Conservation (phyloP, 495 filamentous ascomycete genomes). For the Tuber melanosporum region DNA sequence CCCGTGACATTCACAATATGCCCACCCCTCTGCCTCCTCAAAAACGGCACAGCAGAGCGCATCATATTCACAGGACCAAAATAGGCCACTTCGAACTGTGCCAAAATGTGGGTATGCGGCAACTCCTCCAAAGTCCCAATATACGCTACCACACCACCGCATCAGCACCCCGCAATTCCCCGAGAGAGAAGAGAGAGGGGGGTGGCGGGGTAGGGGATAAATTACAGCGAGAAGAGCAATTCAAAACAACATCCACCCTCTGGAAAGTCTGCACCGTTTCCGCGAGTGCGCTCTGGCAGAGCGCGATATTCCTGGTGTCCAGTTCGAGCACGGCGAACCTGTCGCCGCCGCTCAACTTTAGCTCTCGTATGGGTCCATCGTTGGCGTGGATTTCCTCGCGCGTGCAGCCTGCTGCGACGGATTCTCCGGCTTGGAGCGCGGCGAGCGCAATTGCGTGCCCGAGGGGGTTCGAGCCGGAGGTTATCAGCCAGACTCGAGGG, state of each 20-base stretch:
- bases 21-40: conserved; percentile 69
- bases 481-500: conserved; percentile 65
- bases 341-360: conserved; percentile 52
- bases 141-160: conserved; percentile 53
- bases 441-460: conserved; percentile 61
- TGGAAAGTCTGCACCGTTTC: conserved; percentile 79
- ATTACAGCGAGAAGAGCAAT: conserved; percentile 49
- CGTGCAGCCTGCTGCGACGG: conserved; percentile 68
- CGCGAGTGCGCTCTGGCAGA: conserved; percentile 74
- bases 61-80: conserved; percentile 94
- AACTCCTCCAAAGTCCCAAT: conserved; percentile 91
- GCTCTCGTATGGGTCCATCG: conserved; percentile 35
- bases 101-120: conserved; percentile 63
- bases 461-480: conserved; percentile 74
- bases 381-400: conserved; percentile 58
- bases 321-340: conserved; percentile 45
- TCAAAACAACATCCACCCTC: conserved; percentile 78
- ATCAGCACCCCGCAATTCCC: conserved; percentile 5
- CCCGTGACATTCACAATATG: conserved; percentile 88
- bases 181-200: neutral
- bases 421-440: conserved; percentile 73
- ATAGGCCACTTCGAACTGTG: conserved; percentile 91
- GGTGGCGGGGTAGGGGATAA: neutral
- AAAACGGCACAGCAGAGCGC: conserved; percentile 74
- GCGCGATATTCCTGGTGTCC: conserved; percentile 49